Evolutionary conservation across 768 basidiomycete genomes (phyloP).

Genomic region (Russula sp.): DNA sequence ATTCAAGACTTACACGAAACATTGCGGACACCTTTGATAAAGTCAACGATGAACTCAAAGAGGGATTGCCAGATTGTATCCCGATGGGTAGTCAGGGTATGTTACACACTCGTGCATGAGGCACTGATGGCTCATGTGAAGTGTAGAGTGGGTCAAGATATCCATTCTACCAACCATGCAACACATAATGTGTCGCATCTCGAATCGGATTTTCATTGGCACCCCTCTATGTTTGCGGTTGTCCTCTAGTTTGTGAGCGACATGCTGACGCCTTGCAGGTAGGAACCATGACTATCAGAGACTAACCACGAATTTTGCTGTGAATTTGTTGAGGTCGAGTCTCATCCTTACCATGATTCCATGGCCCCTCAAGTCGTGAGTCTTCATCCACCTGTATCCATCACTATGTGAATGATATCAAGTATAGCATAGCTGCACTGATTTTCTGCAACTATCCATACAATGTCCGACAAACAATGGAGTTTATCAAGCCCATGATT

Average conservation of each 20-base stretch:
- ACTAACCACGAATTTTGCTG: conserved; percentile 33
- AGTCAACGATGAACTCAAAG: neutral
- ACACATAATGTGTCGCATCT: neutral
- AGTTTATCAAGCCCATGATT: neutral
- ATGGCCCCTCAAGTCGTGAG: conserved; percentile 37
- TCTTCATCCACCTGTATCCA: no score
- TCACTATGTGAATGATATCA: neutral
- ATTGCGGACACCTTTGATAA: neutral
- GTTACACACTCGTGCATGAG: no score
- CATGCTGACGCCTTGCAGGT: conserved; percentile 27
- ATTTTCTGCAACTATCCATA: neutral
- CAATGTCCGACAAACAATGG: neutral
- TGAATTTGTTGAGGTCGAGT: conserved; percentile 30
- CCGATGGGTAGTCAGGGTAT: no score
- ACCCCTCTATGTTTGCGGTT: conserved; percentile 32
- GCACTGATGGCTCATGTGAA: neutral
- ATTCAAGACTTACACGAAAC: neutral
- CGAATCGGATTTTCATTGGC: conserved; percentile 32
- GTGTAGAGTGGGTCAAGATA: conserved; percentile 32
- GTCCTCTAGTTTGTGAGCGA: neutral
- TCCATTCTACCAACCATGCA: conserved; percentile 22
- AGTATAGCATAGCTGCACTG: neutral
- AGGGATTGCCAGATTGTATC: neutral
- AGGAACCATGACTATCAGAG: conserved; percentile 34
- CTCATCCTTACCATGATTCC: conserved; percentile 35